Base-by-base conservation (phyloP, 2,329 filamentous ascomycete species). In the Aspergillus sp. region DNA sequence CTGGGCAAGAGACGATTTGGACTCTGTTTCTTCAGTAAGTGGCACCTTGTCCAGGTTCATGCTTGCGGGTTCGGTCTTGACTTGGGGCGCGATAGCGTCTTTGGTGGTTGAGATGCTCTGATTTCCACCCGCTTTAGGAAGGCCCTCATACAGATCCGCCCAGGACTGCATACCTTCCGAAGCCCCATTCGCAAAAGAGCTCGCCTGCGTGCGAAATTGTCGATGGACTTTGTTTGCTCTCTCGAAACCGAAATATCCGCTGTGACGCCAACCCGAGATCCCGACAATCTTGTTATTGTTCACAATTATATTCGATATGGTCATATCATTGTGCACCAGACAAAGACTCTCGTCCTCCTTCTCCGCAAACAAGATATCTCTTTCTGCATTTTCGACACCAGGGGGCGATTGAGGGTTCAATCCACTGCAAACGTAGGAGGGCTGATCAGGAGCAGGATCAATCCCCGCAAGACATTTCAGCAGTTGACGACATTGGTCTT, bases 321-420 rank as follows among this genome's bases (percentile, higher is more conserved):
- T 51, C 60, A 75, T 59, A 45, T 72, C 60, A 49, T 74, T 74
- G 57, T 75, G 72, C 8, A 65, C 64, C 5, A 74, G 55, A 30
- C 47, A 60, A 2, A 73, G 41, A 4, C 63, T 59, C 14, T 71
- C 64, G 22, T 57, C 55, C 24, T 42, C 50, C 33, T 57, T 64
- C n/a, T 64, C 57, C 30, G 58, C 55, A 43, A 73, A 69, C 8
- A 73, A 53, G 51, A 72, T 68, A 48, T 65, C 61, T 32, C 59
- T 63, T 42, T 73, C 71, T 7, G 59, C 49, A 11, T 61, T 56
- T 14, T 57, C 47, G 26, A 62, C 44, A 9, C 62, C 60, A 3
- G 62, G 63, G 14, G 57, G 60, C 11, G 42, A 41, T 45, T 70
- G 61, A 13, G 61, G 53, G 53, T 72, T 72, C 43, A 72, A 61